These are phyloP conservation scores for Eimeria maxima DNA, from an alignment of 169 alveolate genomes.

Conservation along the genomic window DNA sequence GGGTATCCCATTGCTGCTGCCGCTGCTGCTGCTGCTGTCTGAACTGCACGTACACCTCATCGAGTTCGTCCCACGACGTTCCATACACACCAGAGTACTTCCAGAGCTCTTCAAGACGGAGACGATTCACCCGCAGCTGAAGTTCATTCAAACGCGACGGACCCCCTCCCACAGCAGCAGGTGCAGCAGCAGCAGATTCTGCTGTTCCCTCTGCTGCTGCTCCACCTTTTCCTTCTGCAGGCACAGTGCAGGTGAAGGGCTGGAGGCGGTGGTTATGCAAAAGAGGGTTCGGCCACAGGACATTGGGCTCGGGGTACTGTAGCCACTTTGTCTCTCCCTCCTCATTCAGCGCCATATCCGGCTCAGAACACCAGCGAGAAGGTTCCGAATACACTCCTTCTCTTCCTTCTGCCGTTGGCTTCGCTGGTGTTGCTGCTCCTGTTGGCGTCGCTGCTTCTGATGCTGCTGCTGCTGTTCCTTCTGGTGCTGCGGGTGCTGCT, in stretches of 20 bases:
- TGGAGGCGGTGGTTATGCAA: slow-evolving; percentile 79
- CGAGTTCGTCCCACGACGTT: slow-evolving; percentile 82
- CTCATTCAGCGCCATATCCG: not conserved
- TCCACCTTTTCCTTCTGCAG: not conserved
- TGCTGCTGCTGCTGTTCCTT: not conserved
- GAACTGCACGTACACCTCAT: slow-evolving; percentile 75
- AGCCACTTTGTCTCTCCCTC: slow-evolving; percentile 17
- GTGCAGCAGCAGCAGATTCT: not conserved
- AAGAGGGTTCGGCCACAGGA: slow-evolving; percentile 83
- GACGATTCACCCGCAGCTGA: slow-evolving; percentile 53
- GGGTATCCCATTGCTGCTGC: slow-evolving; percentile 50
- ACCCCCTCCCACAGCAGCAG: not conserved
- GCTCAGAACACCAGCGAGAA: slow-evolving; percentile 30
- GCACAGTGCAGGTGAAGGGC: slow-evolving; percentile 69
- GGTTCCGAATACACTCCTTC: slow-evolving; percentile 18
- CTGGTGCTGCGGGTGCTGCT: not conserved
- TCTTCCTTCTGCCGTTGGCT: no score
- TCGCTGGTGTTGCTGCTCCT: no score
- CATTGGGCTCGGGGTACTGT: slow-evolving; percentile 78
- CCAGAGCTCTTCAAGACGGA: slow-evolving; percentile 82
- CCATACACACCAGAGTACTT: slow-evolving; percentile 74
- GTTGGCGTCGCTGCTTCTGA: no score
- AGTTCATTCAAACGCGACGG: not conserved
- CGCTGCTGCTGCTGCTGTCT: slow-evolving; percentile 18
- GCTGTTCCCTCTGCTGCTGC: not conserved